Evolutionary conservation across 768 basidiomycete genomes (phyloP).

Genomic region (Russula sp.): DNA sequence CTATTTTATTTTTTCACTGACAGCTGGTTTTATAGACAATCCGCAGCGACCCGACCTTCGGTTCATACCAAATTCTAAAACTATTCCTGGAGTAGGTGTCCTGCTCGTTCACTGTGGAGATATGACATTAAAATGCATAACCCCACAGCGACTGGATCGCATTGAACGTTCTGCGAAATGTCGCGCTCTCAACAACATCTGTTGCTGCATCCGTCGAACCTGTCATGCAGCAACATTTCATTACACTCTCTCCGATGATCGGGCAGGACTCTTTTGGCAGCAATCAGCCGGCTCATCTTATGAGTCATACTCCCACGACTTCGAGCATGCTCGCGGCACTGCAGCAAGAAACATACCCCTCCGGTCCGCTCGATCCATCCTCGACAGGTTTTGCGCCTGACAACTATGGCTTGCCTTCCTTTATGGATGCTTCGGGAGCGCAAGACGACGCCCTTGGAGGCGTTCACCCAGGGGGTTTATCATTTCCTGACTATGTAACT

Average conservation of each 20-base stretch:
- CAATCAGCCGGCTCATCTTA: constrained; percentile 45
- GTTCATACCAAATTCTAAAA: constrained; percentile 88
- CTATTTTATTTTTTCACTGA: background rate
- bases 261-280: constrained; percentile 72
- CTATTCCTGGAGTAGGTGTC: constrained; percentile 77
- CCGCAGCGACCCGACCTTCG: constrained; percentile 87
- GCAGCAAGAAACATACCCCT: constrained; percentile 66
- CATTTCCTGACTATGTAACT: constrained; percentile 61
- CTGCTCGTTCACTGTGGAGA: constrained; percentile 8
- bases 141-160: constrained; percentile 81
- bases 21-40: constrained; percentile 55
- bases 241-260: constrained; percentile 82
- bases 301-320: constrained; percentile 80
- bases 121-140: constrained; percentile 22
- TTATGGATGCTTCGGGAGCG: constrained; percentile 64
- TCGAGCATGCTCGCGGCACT: constrained; percentile 88
- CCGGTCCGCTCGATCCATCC: constrained; percentile 59
- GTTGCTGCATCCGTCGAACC: constrained; percentile 90
- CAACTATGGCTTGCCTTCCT: constrained; percentile 63
- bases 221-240: constrained; percentile 86
- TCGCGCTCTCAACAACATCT: constrained; percentile 85
- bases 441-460: constrained; percentile 59
- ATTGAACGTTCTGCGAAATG: constrained; percentile 78
- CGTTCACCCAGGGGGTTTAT: constrained; percentile 56
- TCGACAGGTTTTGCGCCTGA: constrained; percentile 59